Conservation (phyloP, 257 asterid species). For the Solanum neorickii region DNA sequence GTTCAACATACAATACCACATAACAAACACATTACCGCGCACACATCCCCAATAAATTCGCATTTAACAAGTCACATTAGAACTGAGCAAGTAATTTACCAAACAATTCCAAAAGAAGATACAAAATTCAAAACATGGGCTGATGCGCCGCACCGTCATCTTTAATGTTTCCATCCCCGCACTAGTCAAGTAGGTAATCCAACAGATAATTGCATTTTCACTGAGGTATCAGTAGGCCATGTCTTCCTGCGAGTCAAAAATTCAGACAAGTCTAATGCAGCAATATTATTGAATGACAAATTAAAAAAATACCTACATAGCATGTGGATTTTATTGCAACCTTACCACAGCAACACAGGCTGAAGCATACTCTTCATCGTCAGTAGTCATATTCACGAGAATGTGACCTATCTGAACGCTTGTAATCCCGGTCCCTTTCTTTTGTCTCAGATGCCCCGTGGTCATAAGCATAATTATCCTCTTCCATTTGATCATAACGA, state of each 20-base stretch:
- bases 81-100: background rate
- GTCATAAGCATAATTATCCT: conserved; percentile 55
- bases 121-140: background rate
- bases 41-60: background rate
- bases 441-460: conserved; percentile 38
- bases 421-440: conserved; percentile 34
- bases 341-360: background rate
- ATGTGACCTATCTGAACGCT: conserved; percentile 42
- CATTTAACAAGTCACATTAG: background rate
- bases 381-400: conserved; percentile 32
- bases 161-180: background rate
- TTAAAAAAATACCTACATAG: background rate
- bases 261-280: background rate
- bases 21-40: background rate
- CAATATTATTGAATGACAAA: background rate
- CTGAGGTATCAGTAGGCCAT: background rate
- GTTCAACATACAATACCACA: background rate
- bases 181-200: background rate
- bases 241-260: background rate
- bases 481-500: conserved; percentile 68
- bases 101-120: background rate
- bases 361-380: background rate
- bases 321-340: background rate
- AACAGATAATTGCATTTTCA: background rate
- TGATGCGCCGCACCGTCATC: background rate